Evolutionary conservation across 2,329 filamentous ascomycete species (phyloP).

Genomic region (Ophiostoma ips): DNA sequence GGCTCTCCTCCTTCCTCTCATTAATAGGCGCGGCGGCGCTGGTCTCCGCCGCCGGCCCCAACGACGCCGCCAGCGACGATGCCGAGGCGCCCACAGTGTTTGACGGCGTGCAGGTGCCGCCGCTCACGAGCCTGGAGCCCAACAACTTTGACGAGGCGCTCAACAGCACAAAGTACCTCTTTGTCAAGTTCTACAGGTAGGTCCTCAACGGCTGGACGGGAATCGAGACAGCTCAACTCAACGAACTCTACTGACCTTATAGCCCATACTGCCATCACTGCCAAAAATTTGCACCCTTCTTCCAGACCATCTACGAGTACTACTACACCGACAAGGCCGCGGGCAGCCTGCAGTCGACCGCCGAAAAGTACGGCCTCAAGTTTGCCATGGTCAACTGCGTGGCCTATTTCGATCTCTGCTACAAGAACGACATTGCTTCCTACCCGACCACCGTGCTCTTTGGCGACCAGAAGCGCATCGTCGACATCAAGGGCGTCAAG

Average conservation of each 20-base stretch:
- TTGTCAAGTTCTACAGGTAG: constrained; percentile 59
- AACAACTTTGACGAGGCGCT: constrained; percentile 43
- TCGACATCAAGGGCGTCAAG: constrained; percentile 52
- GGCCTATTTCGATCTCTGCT: constrained; percentile 67
- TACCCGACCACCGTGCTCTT: constrained; percentile 72
- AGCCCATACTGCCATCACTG: constrained; percentile 60
- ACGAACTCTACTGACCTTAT: background rate
- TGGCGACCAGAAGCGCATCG: constrained; percentile 58
- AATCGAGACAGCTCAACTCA: background rate
- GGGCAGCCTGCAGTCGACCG: constrained; percentile 47
- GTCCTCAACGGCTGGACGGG: constrained; percentile 3
- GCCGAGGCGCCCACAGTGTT: constrained; percentile 42
- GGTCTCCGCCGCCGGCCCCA: constrained; percentile 21
- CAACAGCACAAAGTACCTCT: constrained; percentile 36
- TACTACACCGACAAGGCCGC: constrained; percentile 69
- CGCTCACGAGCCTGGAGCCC: constrained; percentile 45
- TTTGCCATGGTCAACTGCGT: constrained; percentile 81
- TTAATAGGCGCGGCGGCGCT: constrained; percentile 32
- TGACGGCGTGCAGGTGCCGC: constrained; percentile 53
- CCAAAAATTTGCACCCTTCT: constrained; percentile 64
- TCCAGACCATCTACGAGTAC: constrained; percentile 88
- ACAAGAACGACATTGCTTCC: constrained; percentile 47
- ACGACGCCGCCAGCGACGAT: constrained; percentile 18
- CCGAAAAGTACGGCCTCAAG: constrained; percentile 74
- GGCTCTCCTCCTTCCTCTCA: constrained; percentile 30